Percentiles rank a stretch among this genome's conserved stretches.
Conservation (phyloP, 2,329 filamentous ascomycete genomes). For the Fusarium sp. region DNA sequence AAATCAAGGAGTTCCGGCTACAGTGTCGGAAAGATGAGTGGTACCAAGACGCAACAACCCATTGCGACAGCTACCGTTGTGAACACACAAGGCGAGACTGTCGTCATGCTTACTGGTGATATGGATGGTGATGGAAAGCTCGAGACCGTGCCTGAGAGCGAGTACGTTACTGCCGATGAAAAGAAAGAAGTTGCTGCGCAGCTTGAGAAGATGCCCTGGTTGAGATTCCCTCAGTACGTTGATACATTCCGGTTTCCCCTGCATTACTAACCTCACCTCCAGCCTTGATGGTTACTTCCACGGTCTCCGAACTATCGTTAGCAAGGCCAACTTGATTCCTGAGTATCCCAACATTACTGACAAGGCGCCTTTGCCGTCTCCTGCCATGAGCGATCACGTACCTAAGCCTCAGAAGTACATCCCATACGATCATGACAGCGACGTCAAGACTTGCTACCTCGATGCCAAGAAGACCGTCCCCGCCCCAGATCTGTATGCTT, state of each 20-base stretch:
- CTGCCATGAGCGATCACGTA: conserved; percentile 50
- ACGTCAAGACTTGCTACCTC: conserved; percentile 71
- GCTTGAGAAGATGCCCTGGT: conserved; percentile 53
- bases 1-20: conserved; percentile 47
- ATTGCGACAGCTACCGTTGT: conserved; percentile 45
- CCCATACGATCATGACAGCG: conserved; percentile 72
- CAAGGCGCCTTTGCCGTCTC: conserved; percentile 50
- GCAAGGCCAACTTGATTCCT: conserved; percentile 70
- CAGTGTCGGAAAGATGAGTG: conserved; percentile 43
- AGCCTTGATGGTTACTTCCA: conserved; percentile 86
- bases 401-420: conserved; percentile 67
- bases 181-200: conserved; percentile 48
- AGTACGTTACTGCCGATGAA: conserved; percentile 47
- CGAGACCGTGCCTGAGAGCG: conserved; percentile 40
- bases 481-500: conserved; percentile 73
- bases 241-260: neutral
- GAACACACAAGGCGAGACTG: conserved; percentile 44
- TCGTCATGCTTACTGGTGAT: conserved; percentile 46
- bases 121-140: conserved; percentile 46
- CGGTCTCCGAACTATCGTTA: conserved; percentile 77
- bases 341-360: conserved; percentile 73
- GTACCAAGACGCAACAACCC: conserved; percentile 39
- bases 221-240: conserved; percentile 54
- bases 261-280: conserved; percentile 27
- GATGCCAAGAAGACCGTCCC: conserved; percentile 67